Percentiles rank a stretch among this genome's conserved stretches.
These are phyloP conservation scores for Cladosporium colombiae DNA, from an alignment of 2,329 filamentous ascomycete species.

Conservation along the genomic window DNA sequence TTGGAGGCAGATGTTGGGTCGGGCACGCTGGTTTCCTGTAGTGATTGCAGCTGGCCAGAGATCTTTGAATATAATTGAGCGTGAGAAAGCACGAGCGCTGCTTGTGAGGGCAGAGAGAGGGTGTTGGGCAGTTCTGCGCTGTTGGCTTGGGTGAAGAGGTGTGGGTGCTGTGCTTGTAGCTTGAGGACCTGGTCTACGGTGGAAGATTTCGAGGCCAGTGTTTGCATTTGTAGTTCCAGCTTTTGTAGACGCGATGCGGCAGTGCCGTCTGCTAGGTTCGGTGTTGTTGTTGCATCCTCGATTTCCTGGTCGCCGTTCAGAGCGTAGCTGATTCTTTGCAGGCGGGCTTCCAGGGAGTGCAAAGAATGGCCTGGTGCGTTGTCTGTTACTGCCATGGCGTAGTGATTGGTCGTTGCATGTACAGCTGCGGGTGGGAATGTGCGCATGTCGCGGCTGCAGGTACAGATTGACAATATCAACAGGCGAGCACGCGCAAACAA, in stretches of 20 bases:
- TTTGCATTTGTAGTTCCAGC: slow-evolving; percentile 36
- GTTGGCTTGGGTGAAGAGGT: slow-evolving; percentile 37
- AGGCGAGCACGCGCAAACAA: neutral
- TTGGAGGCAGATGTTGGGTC: slow-evolving; percentile 49
- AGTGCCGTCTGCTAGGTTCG: neutral
- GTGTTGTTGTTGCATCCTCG: slow-evolving; percentile 9
- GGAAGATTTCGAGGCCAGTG: slow-evolving; percentile 43
- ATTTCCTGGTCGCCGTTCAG: slow-evolving; percentile 39
- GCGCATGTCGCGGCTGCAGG: neutral
- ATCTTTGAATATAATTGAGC: slow-evolving; percentile 45
- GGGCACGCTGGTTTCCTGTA: slow-evolving; percentile 47
- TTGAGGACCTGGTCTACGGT: slow-evolving; percentile 44
- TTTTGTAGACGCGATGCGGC: slow-evolving; percentile 20
- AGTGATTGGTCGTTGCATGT: neutral
- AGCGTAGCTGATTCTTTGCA: slow-evolving; percentile 47
- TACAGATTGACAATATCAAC: neutral
- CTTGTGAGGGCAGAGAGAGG: slow-evolving; percentile 29
- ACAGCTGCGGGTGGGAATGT: neutral
- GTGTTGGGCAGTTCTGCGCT: slow-evolving; percentile 28
- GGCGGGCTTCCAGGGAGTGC: slow-evolving; percentile 46
- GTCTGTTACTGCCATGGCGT: slow-evolving; percentile 4
- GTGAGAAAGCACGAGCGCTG: slow-evolving; percentile 47
- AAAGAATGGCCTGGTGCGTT: slow-evolving; percentile 39
- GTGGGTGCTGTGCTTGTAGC: slow-evolving; percentile 44
- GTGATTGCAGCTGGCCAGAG: slow-evolving; percentile 46